Percentiles rank a stretch among this genome's conserved stretches.
phyloP scores from a whole-genome alignment of 192 early-diverging fungal species.

The Lunasporangiospora selenospora region DNA sequence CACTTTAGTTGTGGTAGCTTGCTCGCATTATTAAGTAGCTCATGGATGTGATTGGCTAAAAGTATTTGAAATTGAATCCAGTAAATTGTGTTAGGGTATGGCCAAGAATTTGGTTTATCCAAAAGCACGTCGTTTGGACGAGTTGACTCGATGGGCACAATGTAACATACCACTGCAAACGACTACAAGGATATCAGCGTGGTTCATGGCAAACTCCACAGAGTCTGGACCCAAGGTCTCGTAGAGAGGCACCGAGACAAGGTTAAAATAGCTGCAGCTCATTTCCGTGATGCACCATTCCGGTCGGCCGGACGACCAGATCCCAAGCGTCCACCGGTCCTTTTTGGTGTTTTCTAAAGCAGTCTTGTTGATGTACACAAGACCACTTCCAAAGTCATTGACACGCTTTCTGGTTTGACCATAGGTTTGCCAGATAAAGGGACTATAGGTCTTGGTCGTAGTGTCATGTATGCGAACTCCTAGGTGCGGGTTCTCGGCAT shows the following conservation, averaged over 20 bases:
- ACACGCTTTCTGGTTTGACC: slow-evolving; percentile 59
- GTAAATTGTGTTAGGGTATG: slow-evolving; percentile 39
- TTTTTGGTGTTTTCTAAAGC: slow-evolving; percentile 20
- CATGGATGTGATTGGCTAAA: slow-evolving; percentile 9
- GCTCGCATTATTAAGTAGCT: slow-evolving; percentile 9
- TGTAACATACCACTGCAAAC: slow-evolving; percentile 50
- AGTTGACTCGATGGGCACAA: too few relatives aligned
- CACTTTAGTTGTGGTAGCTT: slow-evolving; percentile 71
- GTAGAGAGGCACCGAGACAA: slow-evolving; percentile 79
- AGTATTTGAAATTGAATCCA: slow-evolving; percentile 20
- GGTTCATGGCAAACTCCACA: slow-evolving; percentile 83
- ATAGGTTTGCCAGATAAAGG: slow-evolving; percentile 75
- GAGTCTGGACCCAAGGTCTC: slow-evolving; percentile 88
- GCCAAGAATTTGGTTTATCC: slow-evolving; percentile 61
- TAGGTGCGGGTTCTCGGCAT: slow-evolving; percentile 60
- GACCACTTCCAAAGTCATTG: slow-evolving; percentile 69
- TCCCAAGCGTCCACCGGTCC: slow-evolving; percentile 59
- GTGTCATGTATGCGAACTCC: slow-evolving; percentile 64
- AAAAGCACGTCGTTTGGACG: slow-evolving; percentile 53
- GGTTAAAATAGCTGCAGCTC: slow-evolving; percentile 62
- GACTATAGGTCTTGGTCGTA: slow-evolving; percentile 59
- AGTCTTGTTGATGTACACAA: slow-evolving; percentile 60
- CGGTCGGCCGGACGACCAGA: slow-evolving; percentile 67
- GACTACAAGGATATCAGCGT: slow-evolving; percentile 74
- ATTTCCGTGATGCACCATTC: slow-evolving; percentile 71